Conservation (phyloP, 805 yeast species). For the Soucietia sequanensis region DNA sequence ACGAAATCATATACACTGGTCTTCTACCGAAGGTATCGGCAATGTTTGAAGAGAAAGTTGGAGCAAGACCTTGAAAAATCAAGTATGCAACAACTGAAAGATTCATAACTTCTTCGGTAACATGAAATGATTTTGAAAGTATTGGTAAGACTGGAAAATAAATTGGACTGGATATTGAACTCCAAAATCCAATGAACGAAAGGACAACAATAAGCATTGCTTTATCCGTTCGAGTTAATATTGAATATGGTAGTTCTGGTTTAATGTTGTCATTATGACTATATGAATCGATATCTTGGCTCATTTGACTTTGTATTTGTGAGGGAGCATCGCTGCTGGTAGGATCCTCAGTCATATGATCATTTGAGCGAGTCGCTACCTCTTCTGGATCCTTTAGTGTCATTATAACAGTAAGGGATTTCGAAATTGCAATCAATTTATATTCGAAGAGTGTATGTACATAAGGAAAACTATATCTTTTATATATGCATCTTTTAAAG, state of each 20-base stretch:
- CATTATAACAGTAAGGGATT: too few relatives aligned
- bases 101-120: conserved; percentile 59
- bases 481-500: too few relatives aligned
- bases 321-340: too few relatives aligned
- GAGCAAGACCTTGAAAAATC: conserved; percentile 73
- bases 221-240: conserved; percentile 43
- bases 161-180: conserved; percentile 72
- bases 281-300: too few relatives aligned
- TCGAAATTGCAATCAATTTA: too few relatives aligned
- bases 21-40: conserved; percentile 76
- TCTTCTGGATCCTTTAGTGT: too few relatives aligned
- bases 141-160: conserved; percentile 75
- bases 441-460: too few relatives aligned
- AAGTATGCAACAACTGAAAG: conserved; percentile 75
- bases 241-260: conserved; percentile 35
- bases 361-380: too few relatives aligned
- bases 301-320: too few relatives aligned
- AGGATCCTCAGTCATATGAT: too few relatives aligned
- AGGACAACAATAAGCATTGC: conserved; percentile 34
- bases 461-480: too few relatives aligned
- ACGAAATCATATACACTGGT: conserved; percentile 57
- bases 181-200: conserved; percentile 58
- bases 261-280: too few relatives aligned
- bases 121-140: conserved; percentile 52
- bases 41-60: conserved; percentile 63